Evolutionary conservation across 2,329 filamentous ascomycete species (phyloP), one percentile per base, ranked within the genome.

Genomic region (Fusarium sp.): DNA sequence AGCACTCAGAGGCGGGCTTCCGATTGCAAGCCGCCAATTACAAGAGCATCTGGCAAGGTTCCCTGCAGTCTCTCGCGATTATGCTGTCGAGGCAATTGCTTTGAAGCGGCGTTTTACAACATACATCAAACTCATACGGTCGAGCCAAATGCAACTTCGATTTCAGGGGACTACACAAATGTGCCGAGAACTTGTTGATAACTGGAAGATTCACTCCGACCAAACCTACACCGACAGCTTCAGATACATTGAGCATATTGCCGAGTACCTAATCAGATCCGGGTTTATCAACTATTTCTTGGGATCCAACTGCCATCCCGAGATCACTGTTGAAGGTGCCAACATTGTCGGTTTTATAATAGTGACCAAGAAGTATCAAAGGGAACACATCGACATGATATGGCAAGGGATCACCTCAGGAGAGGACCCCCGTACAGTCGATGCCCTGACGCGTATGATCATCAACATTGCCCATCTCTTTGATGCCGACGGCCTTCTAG

Each of bases 281-380:
- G 89, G 90, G 55, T 83, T 98, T 26, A 88, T 97, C 25, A 89
- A 94, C 62, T 98, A 98, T 79, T 89, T 99, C 46, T 87, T 98
- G 53, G 93, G 95, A 3, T 90, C 95, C 16, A 94, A 94, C 58
- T 98, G 95, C 31, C 96, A 98, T 75, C 93, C 94, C 2, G 94
- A 97, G 76, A 89, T 98, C 55, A 96, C 97, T 21, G 85, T 87
- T 37, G 89, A 94, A 71, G 93, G 93, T 74, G 86, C 87, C 42
- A 97, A 97, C 68, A 92, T 98, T 55, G 84, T 98, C 49, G 93
- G 93, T 1, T 98, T 98, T 75, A 84, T 98, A 53, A 87, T 93
- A 23, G 91, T 96, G 16, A 96, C 93, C 0, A 85, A 86, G 56
- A 90, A 89, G 16, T 97, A 95, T 79, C 88, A 86, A 1, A 79